Evolutionary conservation across 2,329 filamentous ascomycete species (phyloP), one percentile per base, ranked within the genome.

Genomic region (Pleurostoma richardsiae): DNA sequence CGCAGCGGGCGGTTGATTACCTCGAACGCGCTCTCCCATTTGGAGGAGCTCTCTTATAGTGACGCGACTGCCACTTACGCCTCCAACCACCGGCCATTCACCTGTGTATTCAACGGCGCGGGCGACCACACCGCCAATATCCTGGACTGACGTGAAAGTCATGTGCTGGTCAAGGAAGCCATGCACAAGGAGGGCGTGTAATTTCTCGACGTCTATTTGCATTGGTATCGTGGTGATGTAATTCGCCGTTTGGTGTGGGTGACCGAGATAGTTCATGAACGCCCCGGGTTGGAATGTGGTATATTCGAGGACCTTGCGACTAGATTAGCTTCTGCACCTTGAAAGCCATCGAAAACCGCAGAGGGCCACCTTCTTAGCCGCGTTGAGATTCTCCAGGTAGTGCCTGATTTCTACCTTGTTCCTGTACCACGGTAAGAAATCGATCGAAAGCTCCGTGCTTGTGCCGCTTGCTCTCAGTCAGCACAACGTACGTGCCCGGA

Each of bases 181-280:
- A 27, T 66, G 58, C 3, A 66, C 31, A 4, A 60, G 42, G 4
- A 65, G 55, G 4, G 58, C 59, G 11, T 60, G 60, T 10, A 61
- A 56, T 7, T 64, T 62, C 4, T 54, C 45, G n/a, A 70, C 65
- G 51, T 72, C 63, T 44, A 68, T 55, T 2, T 51, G 52, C 1
- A 59, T 60, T 7, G 64, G 52, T 10, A 68, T 44, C 4, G 57
- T 56, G 3, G 45, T 44, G n/a, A 76, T 54, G 10, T 69, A 57
- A 19, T 67, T 68, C 5, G 64, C 51, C 0, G 68, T 65, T 10
- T 67, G 57, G 46, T 71, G 54, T 0, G 74, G 73, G 45, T 64
- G 61, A 11, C 67, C 70, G 10, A 78, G 63, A 61, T 77, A 78
- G 54, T 77, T 65, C 33, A 72, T 52, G 56, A 76, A 75, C 19